phyloP scores from a whole-genome alignment of 2,329 filamentous ascomycete species.

The Sporothrix pallida region DNA sequence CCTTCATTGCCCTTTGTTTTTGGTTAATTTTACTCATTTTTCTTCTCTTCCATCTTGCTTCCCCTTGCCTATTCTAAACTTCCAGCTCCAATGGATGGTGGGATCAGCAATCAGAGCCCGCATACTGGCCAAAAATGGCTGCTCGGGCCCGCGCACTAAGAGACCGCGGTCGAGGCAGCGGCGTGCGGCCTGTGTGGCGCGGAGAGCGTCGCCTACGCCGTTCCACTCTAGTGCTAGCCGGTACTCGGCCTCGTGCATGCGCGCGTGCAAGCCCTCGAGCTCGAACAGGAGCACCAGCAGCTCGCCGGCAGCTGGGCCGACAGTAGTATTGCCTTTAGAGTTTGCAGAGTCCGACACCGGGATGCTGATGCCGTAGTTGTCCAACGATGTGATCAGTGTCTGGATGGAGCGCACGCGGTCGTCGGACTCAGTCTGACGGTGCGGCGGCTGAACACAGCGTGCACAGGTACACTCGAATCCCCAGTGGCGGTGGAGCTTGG shows the following conservation, averaged over 20 bases:
- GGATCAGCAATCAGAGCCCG: constrained; percentile 35
- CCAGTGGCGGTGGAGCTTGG: constrained; percentile 45
- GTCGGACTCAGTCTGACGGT: constrained; percentile 45
- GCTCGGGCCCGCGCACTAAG: constrained; percentile 37
- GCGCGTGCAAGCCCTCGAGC: constrained; percentile 45
- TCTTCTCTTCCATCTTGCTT: background rate
- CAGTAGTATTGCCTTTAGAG: constrained; percentile 27
- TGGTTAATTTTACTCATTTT: background rate
- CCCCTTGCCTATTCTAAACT: constrained; percentile 34
- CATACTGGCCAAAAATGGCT: constrained; percentile 39
- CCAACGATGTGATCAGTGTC: constrained; percentile 44
- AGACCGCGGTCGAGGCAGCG: constrained; percentile 39
- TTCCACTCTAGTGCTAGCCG: constrained; percentile 50
- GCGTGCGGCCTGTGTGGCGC: constrained; percentile 45
- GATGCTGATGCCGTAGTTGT: constrained; percentile 43
- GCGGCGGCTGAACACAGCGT: constrained; percentile 44
- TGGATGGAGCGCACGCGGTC: constrained; percentile 44
- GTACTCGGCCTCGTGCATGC: constrained; percentile 48
- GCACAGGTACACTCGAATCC: constrained; percentile 50
- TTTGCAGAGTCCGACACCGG: background rate
- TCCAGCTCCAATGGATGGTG: constrained; percentile 40
- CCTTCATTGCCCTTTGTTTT: background rate
- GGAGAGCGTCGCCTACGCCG: constrained; percentile 44
- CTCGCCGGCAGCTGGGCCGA: constrained; percentile 46
- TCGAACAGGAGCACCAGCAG: constrained; percentile 47